These are phyloP conservation scores for Ascochyta pisi DNA, from an alignment of 2,329 filamentous ascomycete genomes.

Conservation along the genomic window DNA sequence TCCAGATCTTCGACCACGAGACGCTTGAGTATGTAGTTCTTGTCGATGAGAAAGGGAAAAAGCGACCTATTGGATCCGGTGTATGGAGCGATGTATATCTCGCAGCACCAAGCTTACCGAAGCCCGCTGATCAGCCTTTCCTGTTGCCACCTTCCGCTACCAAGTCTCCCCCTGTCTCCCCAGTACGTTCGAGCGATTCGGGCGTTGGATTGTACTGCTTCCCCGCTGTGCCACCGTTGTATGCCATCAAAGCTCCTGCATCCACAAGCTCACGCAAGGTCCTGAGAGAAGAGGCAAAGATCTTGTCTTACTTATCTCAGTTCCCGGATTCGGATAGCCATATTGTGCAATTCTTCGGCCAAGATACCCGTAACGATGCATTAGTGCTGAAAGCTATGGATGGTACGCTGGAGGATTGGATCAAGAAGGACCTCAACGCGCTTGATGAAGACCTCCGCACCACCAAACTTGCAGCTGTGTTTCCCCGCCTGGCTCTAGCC, in stretches of 20 bases:
- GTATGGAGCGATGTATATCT: constrained; percentile 49
- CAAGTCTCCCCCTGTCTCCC: constrained; percentile 40
- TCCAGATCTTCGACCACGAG: constrained; percentile 33
- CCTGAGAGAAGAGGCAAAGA: constrained; percentile 39
- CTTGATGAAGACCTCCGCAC: constrained; percentile 40
- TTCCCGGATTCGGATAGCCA: constrained; percentile 31
- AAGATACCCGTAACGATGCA: constrained; percentile 37
- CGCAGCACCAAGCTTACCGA: constrained; percentile 33
- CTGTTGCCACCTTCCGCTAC: constrained; percentile 15
- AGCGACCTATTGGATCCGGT: constrained; percentile 42
- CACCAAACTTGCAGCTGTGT: constrained; percentile 45
- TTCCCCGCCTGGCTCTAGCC: constrained; percentile 50
- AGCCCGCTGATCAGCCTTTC: constrained; percentile 10
- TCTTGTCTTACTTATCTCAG: constrained; percentile 43
- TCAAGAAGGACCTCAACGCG: constrained; percentile 37
- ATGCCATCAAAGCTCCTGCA: constrained; percentile 47
- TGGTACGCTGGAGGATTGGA: constrained; percentile 42
- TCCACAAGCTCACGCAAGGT: constrained; percentile 40
- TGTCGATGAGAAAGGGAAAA: constrained; percentile 30
- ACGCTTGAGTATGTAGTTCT: constrained; percentile 38
- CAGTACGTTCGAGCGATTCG: constrained; percentile 29
- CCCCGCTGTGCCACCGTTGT: constrained; percentile 26
- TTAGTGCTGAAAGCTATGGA: constrained; percentile 46
- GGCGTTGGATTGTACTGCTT: constrained; percentile 14
- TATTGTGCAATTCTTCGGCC: constrained; percentile 45